These are phyloP conservation scores for Aureobasidium sp. DNA, from an alignment of 2,329 filamentous ascomycete genomes.

Conservation along the genomic window DNA sequence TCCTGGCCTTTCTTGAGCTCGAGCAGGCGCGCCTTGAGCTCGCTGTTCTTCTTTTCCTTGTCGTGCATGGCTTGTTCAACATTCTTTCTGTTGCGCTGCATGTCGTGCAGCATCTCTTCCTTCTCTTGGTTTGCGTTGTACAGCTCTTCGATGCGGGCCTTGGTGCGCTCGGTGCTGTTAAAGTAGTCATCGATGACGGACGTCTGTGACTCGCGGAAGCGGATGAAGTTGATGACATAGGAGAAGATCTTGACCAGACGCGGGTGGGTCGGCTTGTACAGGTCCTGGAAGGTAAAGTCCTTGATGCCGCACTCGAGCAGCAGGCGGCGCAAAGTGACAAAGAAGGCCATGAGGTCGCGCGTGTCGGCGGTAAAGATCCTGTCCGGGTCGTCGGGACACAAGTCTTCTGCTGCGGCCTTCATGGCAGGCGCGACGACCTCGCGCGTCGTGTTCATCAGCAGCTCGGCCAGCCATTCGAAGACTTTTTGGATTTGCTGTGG, in stretches of 20 bases:
- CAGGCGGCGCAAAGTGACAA: conserved; percentile 71
- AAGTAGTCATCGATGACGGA: conserved; percentile 86
- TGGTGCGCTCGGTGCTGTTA: conserved; percentile 81
- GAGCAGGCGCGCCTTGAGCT: conserved; percentile 73
- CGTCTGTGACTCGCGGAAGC: conserved; percentile 91
- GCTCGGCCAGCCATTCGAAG: conserved; percentile 94
- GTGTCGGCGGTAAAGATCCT: conserved; percentile 74
- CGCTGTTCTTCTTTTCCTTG: conserved; percentile 79
- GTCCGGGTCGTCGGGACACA: conserved; percentile 77
- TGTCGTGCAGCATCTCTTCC: conserved; percentile 69
- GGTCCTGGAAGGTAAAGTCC: conserved; percentile 88
- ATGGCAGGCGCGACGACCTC: conserved; percentile 93
- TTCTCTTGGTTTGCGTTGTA: conserved; percentile 83
- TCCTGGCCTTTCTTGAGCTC: conserved; percentile 79
- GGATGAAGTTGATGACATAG: conserved; percentile 97
- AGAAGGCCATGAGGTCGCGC: conserved; percentile 93
- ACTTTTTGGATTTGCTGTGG: conserved; percentile 93
- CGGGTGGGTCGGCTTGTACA: conserved; percentile 84
- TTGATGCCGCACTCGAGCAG: conserved; percentile 81
- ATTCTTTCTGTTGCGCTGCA: conserved; percentile 69
- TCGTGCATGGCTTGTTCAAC: conserved; percentile 78
- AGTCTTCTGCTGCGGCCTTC: conserved; percentile 81
- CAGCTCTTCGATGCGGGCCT: conserved; percentile 77
- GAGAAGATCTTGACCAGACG: conserved; percentile 92
- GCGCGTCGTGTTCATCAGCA: conserved; percentile 87